phyloP scores from a whole-genome alignment of 2,329 filamentous ascomycete genomes.

The Dryadomyces quercivorus region DNA sequence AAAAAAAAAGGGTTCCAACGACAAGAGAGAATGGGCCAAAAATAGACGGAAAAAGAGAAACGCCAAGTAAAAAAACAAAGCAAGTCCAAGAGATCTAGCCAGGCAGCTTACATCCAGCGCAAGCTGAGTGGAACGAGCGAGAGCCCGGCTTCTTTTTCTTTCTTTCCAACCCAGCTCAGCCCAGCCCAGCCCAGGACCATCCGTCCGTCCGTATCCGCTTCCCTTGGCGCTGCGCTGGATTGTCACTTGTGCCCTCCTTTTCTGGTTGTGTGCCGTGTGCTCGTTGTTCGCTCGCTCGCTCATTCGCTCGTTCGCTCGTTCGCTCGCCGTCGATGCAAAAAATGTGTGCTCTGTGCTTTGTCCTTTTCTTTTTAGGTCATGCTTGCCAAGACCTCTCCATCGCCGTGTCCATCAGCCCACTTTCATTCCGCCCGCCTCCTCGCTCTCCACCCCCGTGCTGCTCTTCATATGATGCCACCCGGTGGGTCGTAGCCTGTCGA shows the following conservation, averaged over 20 bases:
- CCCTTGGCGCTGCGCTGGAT: not conserved
- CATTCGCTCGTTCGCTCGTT: not conserved
- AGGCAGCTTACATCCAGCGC: not conserved
- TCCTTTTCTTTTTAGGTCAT: too few species aligned
- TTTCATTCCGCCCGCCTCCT: not conserved
- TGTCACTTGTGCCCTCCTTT: not conserved
- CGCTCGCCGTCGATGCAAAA: too few species aligned
- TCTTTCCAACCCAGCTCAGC: too few species aligned
- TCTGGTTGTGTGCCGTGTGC: not conserved
- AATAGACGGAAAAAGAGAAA: not conserved
- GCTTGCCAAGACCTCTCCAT: too few species aligned
- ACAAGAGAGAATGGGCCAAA: not conserved
- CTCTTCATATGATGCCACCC: slow-evolving; percentile 41
- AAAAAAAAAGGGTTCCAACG: not conserved
- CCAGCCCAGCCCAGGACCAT: too few species aligned
- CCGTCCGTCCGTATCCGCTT: too few species aligned
- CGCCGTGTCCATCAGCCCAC: too few species aligned
- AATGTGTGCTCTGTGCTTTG: too few species aligned
- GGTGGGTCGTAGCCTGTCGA: slow-evolving; percentile 42
- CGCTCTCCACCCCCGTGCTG: not conserved
- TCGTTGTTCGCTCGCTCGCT: not conserved
- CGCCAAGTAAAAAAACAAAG: not conserved
- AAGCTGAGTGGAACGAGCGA: not conserved
- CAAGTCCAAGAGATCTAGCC: not conserved
- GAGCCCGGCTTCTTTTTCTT: too few species aligned